Evolutionary conservation across 371 early-diverging fungal genomes (phyloP), one percentile per base, ranked within the genome.

Genomic region (Mortierella sp.): DNA sequence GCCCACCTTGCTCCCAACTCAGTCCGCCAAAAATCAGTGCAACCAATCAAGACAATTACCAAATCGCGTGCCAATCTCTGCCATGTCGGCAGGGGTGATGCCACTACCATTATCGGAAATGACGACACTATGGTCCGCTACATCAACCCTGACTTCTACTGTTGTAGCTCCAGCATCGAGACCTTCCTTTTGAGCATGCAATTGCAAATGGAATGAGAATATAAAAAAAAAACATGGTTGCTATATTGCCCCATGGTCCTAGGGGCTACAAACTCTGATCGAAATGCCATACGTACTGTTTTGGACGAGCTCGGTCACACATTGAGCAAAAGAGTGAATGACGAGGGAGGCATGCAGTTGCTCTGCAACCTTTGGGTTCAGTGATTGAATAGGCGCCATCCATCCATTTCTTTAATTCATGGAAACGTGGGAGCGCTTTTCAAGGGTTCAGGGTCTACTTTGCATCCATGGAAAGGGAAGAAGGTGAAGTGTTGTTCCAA

Each of bases 31-130:
- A 37, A 9, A 3, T 5, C 37, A 5, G 37, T 37, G 37, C 37
- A 37, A n/a, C n/a, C n/a, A n/a, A n/a, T n/a, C n/a, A 48, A 64
- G 37, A 37, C 37, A 37, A n/a, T 37, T 83, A 91, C 89, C 84
- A 72, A 90, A 85, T 43, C 87, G 85, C 29, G 80, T 62, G 14
- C 89, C 91, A 15, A 93, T 62, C 43, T 82, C 70, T 19, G 45
- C 48, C 68, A 91, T 75, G 53, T 85, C 77, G 3, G 68, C 68
- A 4, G 82, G 68, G 1, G 66, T 68, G 29, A 93, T 90, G 7
- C 93, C 93, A 14, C 47, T 55, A 1, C 93, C 92, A 74, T 93
- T 87, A 64, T 93, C 93, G 14, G 75, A 75, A 7, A 91, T 90
- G 67, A 88, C 84, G 11, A 93, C 64, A 48, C 71, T 83, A 19